A percentile compares a stretch with the other conserved stretches of the same genome.
Evolutionary conservation across 768 basidiomycete genomes (phyloP).

Genomic region (Boletus vinaceobasis): DNA sequence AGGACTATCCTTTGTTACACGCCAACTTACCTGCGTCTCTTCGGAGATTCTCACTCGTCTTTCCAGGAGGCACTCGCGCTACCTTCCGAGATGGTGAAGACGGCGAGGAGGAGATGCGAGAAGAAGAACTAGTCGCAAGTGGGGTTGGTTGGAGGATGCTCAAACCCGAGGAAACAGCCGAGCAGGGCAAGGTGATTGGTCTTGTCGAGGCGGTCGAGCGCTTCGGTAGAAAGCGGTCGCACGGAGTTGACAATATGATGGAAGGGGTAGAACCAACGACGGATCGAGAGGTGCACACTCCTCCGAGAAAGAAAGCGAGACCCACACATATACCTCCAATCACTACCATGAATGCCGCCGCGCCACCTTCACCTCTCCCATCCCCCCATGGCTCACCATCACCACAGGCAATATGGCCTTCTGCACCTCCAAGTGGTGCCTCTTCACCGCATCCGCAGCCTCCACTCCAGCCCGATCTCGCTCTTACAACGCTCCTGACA

Average conservation of each 20-base stretch:
- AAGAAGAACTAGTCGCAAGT: conserved; percentile 61
- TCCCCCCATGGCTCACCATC: conserved; percentile 84
- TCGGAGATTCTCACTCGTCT: conserved; percentile 71
- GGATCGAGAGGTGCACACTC: conserved; percentile 42
- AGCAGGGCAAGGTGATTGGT: conserved; percentile 52
- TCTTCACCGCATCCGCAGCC: conserved; percentile 67
- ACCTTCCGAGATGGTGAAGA: conserved; percentile 72
- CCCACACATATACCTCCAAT: conserved; percentile 56
- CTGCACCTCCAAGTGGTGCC: conserved; percentile 74
- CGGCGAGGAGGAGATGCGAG: conserved; percentile 64
- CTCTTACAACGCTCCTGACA: conserved; percentile 80
- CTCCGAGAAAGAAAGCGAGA: conserved; percentile 76
- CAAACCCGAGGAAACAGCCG: conserved; percentile 56
- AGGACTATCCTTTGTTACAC: conserved; percentile 74
- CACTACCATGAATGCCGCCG: conserved; percentile 66
- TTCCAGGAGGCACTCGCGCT: conserved; percentile 77
- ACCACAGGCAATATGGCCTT: conserved; percentile 74
- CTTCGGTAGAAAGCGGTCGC: conserved; percentile 63
- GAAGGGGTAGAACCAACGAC: conserved; percentile 68
- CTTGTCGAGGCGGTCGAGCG: conserved; percentile 81
- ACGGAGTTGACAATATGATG: conserved; percentile 56
- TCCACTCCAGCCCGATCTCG: conserved; percentile 77
- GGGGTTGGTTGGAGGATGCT: conserved; percentile 78
- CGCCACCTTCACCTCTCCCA: conserved; percentile 80
- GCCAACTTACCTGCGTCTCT: conserved; percentile 71